phyloP scores from a whole-genome alignment of 768 basidiomycete genomes.

The Pholiota microspora region DNA sequence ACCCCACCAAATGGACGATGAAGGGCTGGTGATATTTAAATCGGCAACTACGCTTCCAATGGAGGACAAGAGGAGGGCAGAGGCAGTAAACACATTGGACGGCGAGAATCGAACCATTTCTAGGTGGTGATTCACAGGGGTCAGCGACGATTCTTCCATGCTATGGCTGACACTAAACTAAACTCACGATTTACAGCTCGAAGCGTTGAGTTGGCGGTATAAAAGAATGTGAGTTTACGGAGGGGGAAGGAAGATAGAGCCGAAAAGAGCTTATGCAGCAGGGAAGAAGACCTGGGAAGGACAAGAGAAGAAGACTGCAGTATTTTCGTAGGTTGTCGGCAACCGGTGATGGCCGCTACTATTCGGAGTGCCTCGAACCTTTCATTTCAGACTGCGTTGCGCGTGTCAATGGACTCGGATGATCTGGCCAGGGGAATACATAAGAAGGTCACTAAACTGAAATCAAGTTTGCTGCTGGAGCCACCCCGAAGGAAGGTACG shows the following conservation, averaged over 20 bases:
- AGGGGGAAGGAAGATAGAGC: neutral
- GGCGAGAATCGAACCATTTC: constrained; percentile 14
- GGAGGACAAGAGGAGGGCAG: constrained; percentile 32
- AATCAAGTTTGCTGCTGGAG: no score
- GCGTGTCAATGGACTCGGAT: no score
- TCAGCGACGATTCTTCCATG: neutral
- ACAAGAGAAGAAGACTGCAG: neutral
- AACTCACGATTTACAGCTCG: neutral
- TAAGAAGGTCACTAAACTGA: no score
- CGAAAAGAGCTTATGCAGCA: neutral
- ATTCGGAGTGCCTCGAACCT: neutral
- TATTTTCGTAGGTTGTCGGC: neutral
- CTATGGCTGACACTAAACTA: neutral
- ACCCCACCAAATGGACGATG: constrained; percentile 61
- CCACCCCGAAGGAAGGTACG: no score
- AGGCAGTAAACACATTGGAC: constrained; percentile 20
- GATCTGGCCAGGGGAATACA: no score
- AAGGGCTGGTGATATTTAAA: constrained; percentile 45
- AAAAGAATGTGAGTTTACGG: neutral
- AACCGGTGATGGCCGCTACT: neutral
- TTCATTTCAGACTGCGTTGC: neutral
- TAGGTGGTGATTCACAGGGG: neutral
- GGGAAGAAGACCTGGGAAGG: constrained; percentile 2
- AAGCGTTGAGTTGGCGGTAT: neutral
- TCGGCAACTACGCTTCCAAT: constrained; percentile 34